Evolutionary conservation across 2,329 filamentous ascomycete genomes (phyloP).

Genomic region (Cadophora sp.): DNA sequence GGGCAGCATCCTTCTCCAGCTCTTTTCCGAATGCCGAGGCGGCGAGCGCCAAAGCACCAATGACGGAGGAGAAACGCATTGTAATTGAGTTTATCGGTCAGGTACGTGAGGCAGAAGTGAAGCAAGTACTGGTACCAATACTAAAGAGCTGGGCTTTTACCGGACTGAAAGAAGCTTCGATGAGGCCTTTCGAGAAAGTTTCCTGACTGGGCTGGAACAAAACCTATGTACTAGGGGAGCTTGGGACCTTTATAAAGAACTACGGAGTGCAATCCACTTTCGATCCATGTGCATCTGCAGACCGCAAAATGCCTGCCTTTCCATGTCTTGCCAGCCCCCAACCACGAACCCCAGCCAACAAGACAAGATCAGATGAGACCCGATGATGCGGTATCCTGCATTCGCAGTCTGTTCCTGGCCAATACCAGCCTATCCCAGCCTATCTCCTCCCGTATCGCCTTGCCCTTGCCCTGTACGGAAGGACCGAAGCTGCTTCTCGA

Average conservation of each 20-base stretch:
- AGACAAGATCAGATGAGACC: constrained; percentile 2
- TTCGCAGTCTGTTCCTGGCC: background rate
- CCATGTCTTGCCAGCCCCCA: background rate
- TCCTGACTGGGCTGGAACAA: background rate
- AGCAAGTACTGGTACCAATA: background rate
- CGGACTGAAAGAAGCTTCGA: constrained; percentile 2
- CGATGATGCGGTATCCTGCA: constrained; percentile 2
- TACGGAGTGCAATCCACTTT: background rate
- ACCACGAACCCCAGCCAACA: background rate
- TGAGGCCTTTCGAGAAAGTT: constrained; percentile 13
- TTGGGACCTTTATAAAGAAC: constrained; percentile 10
- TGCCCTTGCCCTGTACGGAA: constrained; percentile 9
- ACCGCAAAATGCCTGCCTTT: background rate
- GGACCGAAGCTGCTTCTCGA: constrained; percentile 5
- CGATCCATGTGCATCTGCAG: background rate
- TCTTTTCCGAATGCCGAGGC: constrained; percentile 6
- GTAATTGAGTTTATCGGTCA: background rate
- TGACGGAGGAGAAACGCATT: constrained; percentile 21
- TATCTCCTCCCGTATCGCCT: background rate
- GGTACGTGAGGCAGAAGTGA: background rate
- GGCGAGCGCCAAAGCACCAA: constrained; percentile 13
- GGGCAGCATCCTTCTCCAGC: constrained; percentile 13
- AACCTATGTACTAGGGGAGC: background rate
- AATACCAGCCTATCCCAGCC: background rate
- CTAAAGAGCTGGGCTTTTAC: background rate